Percentiles rank a stretch among this genome's conserved stretches.
Conservation (phyloP, 495 filamentous ascomycete species). For the Lepidopterella palustris region DNA sequence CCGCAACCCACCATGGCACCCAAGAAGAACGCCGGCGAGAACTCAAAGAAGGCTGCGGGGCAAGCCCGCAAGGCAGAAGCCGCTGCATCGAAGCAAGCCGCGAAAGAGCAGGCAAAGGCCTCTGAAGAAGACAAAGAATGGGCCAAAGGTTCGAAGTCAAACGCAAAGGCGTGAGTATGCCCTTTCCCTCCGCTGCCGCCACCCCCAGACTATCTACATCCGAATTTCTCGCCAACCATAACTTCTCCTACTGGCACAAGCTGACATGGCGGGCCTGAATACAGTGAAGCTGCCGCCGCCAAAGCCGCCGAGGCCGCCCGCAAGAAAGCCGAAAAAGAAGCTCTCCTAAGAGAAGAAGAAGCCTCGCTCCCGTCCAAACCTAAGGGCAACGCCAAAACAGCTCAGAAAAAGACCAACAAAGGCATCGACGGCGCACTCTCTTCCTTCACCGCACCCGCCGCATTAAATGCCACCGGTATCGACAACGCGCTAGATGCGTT, state of each 20-base stretch:
- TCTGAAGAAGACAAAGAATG: slow-evolving; percentile 70
- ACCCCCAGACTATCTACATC: slow-evolving; percentile 3
- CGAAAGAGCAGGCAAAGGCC: slow-evolving; percentile 58
- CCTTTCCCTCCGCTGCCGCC: slow-evolving; percentile 4
- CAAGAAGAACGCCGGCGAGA: slow-evolving; percentile 65
- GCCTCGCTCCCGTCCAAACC: slow-evolving; percentile 49
- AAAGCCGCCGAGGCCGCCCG: slow-evolving; percentile 81
- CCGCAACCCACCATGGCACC: slow-evolving; percentile 43
- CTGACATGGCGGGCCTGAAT: too few relatives aligned
- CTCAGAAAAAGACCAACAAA: slow-evolving; percentile 59
- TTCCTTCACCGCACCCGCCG: slow-evolving; percentile 37
- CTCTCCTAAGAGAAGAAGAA: slow-evolving; percentile 79
- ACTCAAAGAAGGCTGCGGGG: slow-evolving; percentile 83
- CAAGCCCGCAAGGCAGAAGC: slow-evolving; percentile 90
- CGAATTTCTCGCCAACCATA: background rate
- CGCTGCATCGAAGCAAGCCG: slow-evolving; percentile 69
- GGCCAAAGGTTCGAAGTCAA: slow-evolving; percentile 77
- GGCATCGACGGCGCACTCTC: slow-evolving; percentile 39
- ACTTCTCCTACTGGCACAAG: background rate
- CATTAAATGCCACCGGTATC: slow-evolving; percentile 76
- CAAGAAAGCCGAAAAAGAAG: slow-evolving; percentile 84
- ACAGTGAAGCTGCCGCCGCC: slow-evolving; percentile 72
- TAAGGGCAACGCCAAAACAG: slow-evolving; percentile 55
- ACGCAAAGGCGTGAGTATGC: slow-evolving; percentile 68
- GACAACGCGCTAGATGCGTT: slow-evolving; percentile 88